Conservation (phyloP, 169 alveolate species). For the Cryptosporidium meleagridis region DNA sequence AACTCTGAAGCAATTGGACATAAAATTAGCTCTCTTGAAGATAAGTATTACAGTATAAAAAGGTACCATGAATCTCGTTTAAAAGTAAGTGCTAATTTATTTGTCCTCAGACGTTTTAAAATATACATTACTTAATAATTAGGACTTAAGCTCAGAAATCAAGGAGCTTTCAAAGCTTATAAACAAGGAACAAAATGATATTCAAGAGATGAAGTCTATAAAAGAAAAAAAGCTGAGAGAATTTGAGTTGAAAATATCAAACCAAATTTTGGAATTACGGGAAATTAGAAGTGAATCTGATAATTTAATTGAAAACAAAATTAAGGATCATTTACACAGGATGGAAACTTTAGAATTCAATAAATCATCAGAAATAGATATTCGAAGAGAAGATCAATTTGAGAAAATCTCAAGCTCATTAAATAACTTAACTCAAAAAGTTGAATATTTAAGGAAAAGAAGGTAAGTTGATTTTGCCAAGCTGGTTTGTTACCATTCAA, state of each 20-base stretch:
- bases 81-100: background rate
- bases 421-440: slow-evolving; percentile 45
- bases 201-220: slow-evolving; percentile 2
- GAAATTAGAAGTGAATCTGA: slow-evolving; percentile 15
- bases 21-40: slow-evolving; percentile 35
- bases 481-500: background rate
- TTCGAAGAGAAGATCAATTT: slow-evolving; percentile 52
- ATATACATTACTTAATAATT: background rate
- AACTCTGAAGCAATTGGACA: slow-evolving; percentile 42
- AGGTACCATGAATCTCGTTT: slow-evolving; percentile 8
- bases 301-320: background rate
- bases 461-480: slow-evolving; percentile 8
- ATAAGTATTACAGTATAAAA: background rate
- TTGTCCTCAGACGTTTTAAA: background rate
- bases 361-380: slow-evolving; percentile 23
- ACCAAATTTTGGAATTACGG: slow-evolving; percentile 11
- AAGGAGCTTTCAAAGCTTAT: background rate
- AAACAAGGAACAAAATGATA: background rate
- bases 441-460: slow-evolving; percentile 36
- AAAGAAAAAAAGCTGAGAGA: background rate
- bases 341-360: slow-evolving; percentile 23
- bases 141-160: slow-evolving; percentile 25
- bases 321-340: slow-evolving; percentile 21
- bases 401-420: slow-evolving; percentile 43
- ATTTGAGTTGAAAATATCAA: slow-evolving; percentile 15